A percentile compares a stretch with the other conserved stretches of the same genome.
Conservation (phyloP, 169 alveolate species). For the Plasmodium malariae region DNA sequence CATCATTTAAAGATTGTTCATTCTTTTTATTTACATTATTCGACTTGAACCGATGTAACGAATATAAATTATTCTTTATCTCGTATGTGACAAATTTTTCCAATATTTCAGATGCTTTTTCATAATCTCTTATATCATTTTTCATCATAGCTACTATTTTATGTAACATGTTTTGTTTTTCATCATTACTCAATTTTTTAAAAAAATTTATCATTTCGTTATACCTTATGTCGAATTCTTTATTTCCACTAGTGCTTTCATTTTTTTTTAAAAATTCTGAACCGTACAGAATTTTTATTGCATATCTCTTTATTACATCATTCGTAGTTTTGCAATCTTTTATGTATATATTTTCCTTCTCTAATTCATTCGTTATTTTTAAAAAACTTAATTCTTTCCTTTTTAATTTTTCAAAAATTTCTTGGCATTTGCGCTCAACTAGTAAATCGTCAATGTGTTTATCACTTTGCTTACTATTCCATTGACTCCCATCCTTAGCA, state of each 20-base stretch:
- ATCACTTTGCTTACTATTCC: no score
- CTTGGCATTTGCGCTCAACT: constrained; percentile 24
- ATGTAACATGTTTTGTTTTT: constrained; percentile 69
- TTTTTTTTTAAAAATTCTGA: constrained; percentile 11
- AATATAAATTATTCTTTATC: constrained; percentile 48
- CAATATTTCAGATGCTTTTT: constrained; percentile 64
- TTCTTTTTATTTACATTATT: constrained; percentile 27
- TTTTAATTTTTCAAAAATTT: constrained; percentile 46
- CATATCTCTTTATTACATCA: constrained; percentile 68
- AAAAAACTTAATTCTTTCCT: constrained; percentile 54
- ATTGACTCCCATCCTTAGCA: no score
- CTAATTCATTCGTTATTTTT: constrained; percentile 50
- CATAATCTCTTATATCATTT: not conserved
- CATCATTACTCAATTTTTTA: constrained; percentile 54
- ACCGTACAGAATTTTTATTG: constrained; percentile 52
- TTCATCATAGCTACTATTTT: constrained; percentile 4
- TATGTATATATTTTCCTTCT: constrained; percentile 30
- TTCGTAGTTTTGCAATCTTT: constrained; percentile 69
- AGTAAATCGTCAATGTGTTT: constrained; percentile 11
- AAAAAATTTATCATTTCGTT: constrained; percentile 40
- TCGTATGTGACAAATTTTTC: constrained; percentile 46
- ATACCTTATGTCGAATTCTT: constrained; percentile 37
- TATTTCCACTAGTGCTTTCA: not conserved
- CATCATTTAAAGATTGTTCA: constrained; percentile 37
- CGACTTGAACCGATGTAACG: constrained; percentile 58